Evolutionary conservation across 2,329 filamentous ascomycete genomes (phyloP).

Genomic region (Trichoderma sp.): DNA sequence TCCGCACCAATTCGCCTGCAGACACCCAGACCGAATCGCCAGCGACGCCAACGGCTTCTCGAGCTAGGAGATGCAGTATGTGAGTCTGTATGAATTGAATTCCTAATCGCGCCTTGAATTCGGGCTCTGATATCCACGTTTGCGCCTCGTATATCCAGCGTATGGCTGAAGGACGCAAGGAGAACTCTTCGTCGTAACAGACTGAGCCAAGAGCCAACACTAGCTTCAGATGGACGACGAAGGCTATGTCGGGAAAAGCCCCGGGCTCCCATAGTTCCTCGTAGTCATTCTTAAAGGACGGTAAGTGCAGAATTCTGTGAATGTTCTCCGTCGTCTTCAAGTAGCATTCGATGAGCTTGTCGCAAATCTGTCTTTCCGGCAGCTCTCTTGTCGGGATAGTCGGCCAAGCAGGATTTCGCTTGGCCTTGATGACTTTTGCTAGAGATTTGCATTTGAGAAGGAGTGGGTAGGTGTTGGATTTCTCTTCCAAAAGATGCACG

Average conservation of each 20-base stretch:
- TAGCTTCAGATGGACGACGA: conserved; percentile 59
- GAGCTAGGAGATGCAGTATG: conserved; percentile 48
- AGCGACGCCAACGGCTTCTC: conserved; percentile 41
- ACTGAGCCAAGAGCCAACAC: conserved; percentile 59
- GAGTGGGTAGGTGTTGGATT: conserved; percentile 38
- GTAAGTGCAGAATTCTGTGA: conserved; percentile 54
- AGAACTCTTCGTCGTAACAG: conserved; percentile 53
- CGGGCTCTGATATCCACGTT: conserved; percentile 55
- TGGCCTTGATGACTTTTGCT: conserved; percentile 53
- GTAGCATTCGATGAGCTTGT: conserved; percentile 52
- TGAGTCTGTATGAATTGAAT: conserved; percentile 54
- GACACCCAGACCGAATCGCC: conserved; percentile 53
- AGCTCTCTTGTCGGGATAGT: conserved; percentile 44
- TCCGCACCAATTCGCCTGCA: conserved; percentile 46
- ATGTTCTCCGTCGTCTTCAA: conserved; percentile 50
- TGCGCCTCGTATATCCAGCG: conserved; percentile 61
- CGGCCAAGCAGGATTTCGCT: conserved; percentile 52
- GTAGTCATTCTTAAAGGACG: conserved; percentile 51
- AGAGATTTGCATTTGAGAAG: conserved; percentile 56
- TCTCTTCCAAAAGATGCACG: conserved; percentile 41
- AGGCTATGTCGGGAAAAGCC: conserved; percentile 41
- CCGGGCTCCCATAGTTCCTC: conserved; percentile 50
- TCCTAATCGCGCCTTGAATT: conserved; percentile 53
- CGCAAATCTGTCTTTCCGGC: conserved; percentile 48
- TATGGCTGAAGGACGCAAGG: conserved; percentile 51